phyloP scores from a whole-genome alignment of 345 rosid genomes.

The Eutrema yunnanense region DNA sequence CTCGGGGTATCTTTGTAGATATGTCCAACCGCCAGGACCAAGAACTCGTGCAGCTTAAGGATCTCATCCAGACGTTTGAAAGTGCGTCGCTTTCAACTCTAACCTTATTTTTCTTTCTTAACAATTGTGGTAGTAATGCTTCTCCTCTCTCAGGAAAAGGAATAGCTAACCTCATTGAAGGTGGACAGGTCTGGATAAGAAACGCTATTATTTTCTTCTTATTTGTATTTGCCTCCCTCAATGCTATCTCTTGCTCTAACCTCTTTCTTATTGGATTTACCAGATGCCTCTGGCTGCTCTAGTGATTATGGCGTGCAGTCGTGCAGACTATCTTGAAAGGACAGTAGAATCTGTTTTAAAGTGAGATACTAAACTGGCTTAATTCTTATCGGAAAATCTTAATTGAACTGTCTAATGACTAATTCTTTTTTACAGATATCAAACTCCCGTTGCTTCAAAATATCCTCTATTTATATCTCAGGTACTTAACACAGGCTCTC shows the following conservation, averaged over 20 bases:
- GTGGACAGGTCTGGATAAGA: conserved; percentile 42
- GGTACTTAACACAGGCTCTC: conserved; percentile 34
- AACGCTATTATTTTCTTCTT: background rate
- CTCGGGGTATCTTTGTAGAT: conserved; percentile 36
- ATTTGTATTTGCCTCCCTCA: background rate
- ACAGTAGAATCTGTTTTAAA: conserved; percentile 71
- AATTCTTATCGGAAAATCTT: background rate
- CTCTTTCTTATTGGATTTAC: conserved; percentile 22
- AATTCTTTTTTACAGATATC: conserved; percentile 49
- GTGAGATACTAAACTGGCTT: conserved; percentile 34
- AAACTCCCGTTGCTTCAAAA: conserved; percentile 61
- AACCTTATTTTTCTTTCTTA: background rate
- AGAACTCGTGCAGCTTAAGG: conserved; percentile 60
- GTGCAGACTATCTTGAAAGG: conserved; percentile 92
- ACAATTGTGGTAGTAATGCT: background rate
- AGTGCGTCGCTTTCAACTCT: conserved; percentile 38
- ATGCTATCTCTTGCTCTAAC: background rate
- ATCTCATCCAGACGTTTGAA: conserved; percentile 62
- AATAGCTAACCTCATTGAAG: conserved; percentile 48
- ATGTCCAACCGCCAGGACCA: conserved; percentile 49
- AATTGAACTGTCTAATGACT: background rate
- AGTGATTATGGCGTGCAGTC: conserved; percentile 98
- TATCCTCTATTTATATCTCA: conserved; percentile 93
- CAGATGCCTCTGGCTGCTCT: conserved; percentile 87
- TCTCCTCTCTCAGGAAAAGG: conserved; percentile 61